Base-by-base conservation (phyloP, 768 basidiomycete genomes). In the Trametes meyenii region DNA sequence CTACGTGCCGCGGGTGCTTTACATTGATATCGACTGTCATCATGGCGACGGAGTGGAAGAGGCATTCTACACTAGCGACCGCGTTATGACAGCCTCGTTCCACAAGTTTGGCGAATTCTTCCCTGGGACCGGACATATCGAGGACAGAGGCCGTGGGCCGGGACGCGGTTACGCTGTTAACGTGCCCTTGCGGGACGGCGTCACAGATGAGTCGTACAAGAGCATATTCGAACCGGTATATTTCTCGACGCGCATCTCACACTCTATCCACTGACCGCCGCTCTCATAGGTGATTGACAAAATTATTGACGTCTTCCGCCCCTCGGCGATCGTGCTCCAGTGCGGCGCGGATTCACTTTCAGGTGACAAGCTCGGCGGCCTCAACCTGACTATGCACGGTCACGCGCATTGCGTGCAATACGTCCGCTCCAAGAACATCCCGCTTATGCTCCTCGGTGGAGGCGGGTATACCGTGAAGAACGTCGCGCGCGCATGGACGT, bases 1-100 rank as follows among this genome's bases (percentile, higher is more conserved):
- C 66, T 85, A 80, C 57, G 86, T 86, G 70, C 82, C 92, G 2
- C 88, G 97, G 55, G 96, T 99, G 16, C 78, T 99, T 33, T 98
- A 99, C 72, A 89, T 99, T 74, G 96, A 99, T 76, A 95, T 98
- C 61, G 97, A 98, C 74, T 94, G 94, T 52, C 97, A 98, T 72
- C 97, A 99, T 73, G 96, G 97, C 17, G 97, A 98, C 72, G 96
- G 96, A 14, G 97, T 98, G 36, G 97, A 99, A 69, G 97, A 98
- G 72, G 97, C 96, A 2, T 98, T 98, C 78, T 98, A 97, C 73
- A 96, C 92, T 38, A 96, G 94, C 3, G 93, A 98, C 73, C 82
- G 97, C 52, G 97, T 98, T 68, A 95, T 98, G 91, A 98, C 96
- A 2, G 91, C 88, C 69, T 93, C 90, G 50, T 96, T 99, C 72